Evolutionary conservation across 1,284 basidiomycete species (phyloP), one percentile per base, ranked within the genome.

Genomic region (Puccinia polysora): DNA sequence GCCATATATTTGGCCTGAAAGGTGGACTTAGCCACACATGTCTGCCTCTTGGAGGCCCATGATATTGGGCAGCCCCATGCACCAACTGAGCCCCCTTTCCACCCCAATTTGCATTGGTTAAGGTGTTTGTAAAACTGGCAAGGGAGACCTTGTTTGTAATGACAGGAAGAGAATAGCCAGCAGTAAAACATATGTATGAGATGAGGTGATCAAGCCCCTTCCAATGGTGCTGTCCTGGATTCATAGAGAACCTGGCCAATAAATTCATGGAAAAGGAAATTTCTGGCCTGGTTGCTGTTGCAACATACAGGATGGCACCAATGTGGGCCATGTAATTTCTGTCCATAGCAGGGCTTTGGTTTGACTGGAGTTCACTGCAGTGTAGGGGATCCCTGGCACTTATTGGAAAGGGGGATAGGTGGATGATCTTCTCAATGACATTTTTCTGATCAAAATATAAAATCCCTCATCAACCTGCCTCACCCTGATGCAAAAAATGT

Each of bases 341-440:
- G 18, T 43, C 40, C 40, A 43, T 43, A n/a, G n/a, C n/a, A n/a
- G n/a, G n/a, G n/a, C n/a, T n/a, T n/a, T n/a, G n/a, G n/a, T n/a
- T n/a, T n/a, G n/a, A n/a, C n/a, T n/a, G n/a, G n/a, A n/a, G n/a
- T n/a, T n/a, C n/a, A n/a, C n/a, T n/a, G n/a, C n/a, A n/a, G n/a
- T n/a, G n/a, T n/a, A n/a, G n/a, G n/a, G 40, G 40, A 43, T 7
- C 40, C 40, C 7, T 43, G 8, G 18, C 8, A 43, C 18, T 43
- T 43, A 18, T 55, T 55, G 28, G 52, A 55, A 12, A 40, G 15
- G 58, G 58, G 20, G 2, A 20, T 3, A 60, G 20, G 23, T 40
- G 18, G 38, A 60, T 40, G 23, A 60, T 60, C 18, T 60, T 60
- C 2, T 60, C 2, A n/a, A 60, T 36, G 4, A 60, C 7, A 23